phyloP scores from a whole-genome alignment of 2,329 filamentous ascomycete species.

The Diaporthe ilicicola region DNA sequence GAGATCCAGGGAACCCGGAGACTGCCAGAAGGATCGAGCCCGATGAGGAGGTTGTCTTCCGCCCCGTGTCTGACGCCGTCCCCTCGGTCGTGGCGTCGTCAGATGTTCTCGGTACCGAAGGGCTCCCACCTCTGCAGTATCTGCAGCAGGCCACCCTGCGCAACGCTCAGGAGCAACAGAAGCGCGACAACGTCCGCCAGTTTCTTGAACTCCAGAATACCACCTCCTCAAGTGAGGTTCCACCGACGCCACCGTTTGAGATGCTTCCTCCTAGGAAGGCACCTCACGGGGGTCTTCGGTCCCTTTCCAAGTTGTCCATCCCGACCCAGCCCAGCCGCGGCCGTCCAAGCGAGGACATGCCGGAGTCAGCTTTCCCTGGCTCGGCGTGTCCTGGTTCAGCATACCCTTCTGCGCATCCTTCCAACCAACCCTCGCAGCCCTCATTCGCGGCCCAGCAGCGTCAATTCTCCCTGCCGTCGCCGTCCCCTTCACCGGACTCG shows the following conservation, averaged over 20 bases:
- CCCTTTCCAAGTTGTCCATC: slow-evolving; percentile 70
- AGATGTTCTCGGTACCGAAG: slow-evolving; percentile 80
- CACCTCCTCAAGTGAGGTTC: slow-evolving; percentile 61
- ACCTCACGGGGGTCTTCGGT: slow-evolving; percentile 64
- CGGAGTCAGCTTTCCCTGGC: slow-evolving; percentile 42
- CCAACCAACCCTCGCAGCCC: slow-evolving; percentile 25
- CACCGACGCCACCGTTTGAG: slow-evolving; percentile 75
- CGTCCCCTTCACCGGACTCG: slow-evolving; percentile 58
- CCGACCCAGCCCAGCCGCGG: slow-evolving; percentile 48
- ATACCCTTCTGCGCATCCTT: slow-evolving; percentile 34
- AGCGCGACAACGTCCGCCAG: slow-evolving; percentile 91
- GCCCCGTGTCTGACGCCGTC: slow-evolving; percentile 77
- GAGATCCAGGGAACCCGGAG: slow-evolving; percentile 79
- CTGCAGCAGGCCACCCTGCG: slow-evolving; percentile 79
- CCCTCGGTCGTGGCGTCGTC: slow-evolving; percentile 91
- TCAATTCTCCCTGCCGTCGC: slow-evolving; percentile 31
- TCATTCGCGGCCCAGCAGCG: slow-evolving; percentile 30
- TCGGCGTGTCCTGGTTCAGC: slow-evolving; percentile 38
- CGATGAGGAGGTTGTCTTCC: slow-evolving; percentile 60
- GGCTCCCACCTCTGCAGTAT: slow-evolving; percentile 69
- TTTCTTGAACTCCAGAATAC: slow-evolving; percentile 86
- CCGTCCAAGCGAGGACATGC: slow-evolving; percentile 33
- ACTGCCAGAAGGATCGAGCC: slow-evolving; percentile 67
- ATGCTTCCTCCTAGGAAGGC: slow-evolving; percentile 57
- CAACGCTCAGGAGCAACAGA: slow-evolving; percentile 75